phyloP scores from a whole-genome alignment of 495 filamentous ascomycete genomes.

The Talaromyces liani region DNA sequence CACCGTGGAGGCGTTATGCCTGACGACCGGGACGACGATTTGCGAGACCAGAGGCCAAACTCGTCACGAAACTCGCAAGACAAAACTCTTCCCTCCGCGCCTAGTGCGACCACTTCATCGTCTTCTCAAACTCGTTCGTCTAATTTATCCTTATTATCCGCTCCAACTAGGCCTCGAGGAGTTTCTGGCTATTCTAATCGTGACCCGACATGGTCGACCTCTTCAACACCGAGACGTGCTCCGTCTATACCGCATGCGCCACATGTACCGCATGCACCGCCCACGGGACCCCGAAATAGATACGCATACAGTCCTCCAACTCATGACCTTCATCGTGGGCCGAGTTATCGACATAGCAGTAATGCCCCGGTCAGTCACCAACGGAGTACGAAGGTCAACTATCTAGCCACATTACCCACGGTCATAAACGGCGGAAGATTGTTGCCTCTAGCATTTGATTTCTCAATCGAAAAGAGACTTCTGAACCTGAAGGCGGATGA shows the following conservation, averaged over 20 bases:
- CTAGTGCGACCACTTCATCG: constrained; percentile 33
- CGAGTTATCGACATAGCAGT: constrained; percentile 41
- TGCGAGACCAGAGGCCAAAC: background rate
- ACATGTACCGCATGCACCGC: constrained; percentile 21
- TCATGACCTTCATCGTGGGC: constrained; percentile 28
- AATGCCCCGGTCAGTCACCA: constrained; percentile 40
- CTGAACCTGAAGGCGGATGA: constrained; percentile 47
- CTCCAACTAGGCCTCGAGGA: constrained; percentile 54
- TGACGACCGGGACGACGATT: background rate
- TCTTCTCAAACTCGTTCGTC: constrained; percentile 40
- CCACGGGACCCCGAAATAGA: constrained; percentile 36
- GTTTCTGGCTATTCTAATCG: constrained; percentile 27
- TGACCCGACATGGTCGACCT: constrained; percentile 24
- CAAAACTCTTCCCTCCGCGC: constrained; percentile 22
- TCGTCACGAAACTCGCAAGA: constrained; percentile 18
- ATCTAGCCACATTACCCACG: constrained; percentile 43
- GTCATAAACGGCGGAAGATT: constrained; percentile 45
- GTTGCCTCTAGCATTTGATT: constrained; percentile 30
- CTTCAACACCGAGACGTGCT: constrained; percentile 31
- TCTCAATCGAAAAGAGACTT: constrained; percentile 37
- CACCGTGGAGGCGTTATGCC: background rate
- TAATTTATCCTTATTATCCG: constrained; percentile 45
- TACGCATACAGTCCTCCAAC: constrained; percentile 19
- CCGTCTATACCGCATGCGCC: constrained; percentile 12
- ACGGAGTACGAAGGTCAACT: constrained; percentile 40